Percentiles rank a stretch among this genome's conserved stretches.
Evolutionary conservation across 1,284 basidiomycete genomes (phyloP).

Genomic region (Cryptococcus neoformans): DNA sequence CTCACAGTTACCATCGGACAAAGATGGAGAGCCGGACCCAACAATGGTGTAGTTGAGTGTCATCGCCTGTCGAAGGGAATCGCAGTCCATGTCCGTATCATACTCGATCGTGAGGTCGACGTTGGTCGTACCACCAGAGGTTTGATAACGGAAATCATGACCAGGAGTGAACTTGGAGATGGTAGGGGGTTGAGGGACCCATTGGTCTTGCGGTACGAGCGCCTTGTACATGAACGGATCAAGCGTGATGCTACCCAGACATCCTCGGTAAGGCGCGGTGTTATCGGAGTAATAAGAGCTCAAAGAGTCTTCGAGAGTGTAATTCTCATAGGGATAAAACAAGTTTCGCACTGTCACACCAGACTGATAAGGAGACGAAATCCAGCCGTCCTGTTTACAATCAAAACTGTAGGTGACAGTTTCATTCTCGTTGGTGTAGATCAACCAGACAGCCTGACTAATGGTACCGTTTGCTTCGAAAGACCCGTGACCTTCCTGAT

Average conservation of each 20-base stretch:
- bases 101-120: slow-evolving; percentile 72
- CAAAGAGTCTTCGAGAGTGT: slow-evolving; percentile 62
- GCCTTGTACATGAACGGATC: slow-evolving; percentile 75
- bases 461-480: slow-evolving; percentile 51
- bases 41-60: slow-evolving; percentile 66
- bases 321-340: slow-evolving; percentile 76
- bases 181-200: slow-evolving; percentile 66
- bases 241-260: slow-evolving; percentile 63
- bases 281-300: slow-evolving; percentile 63
- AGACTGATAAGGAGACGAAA: slow-evolving; percentile 68
- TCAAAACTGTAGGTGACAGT: slow-evolving; percentile 63
- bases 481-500: slow-evolving; percentile 53
- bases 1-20: slow-evolving; percentile 43
- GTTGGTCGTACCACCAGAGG: slow-evolving; percentile 55
- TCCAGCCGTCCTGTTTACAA: slow-evolving; percentile 62
- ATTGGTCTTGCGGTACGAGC: slow-evolving; percentile 64
- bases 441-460: slow-evolving; percentile 66
- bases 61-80: slow-evolving; percentile 60
- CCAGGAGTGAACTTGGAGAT: slow-evolving; percentile 76
- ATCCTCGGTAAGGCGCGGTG: slow-evolving; percentile 66
- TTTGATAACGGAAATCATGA: slow-evolving; percentile 71
- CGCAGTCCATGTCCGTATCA: slow-evolving; percentile 70
- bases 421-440: slow-evolving; percentile 78
- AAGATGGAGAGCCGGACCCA: slow-evolving; percentile 57
- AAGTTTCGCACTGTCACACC: slow-evolving; percentile 66